phyloP scores from a whole-genome alignment of 1,284 basidiomycete genomes.

The Fistulinella cinereoalba region DNA sequence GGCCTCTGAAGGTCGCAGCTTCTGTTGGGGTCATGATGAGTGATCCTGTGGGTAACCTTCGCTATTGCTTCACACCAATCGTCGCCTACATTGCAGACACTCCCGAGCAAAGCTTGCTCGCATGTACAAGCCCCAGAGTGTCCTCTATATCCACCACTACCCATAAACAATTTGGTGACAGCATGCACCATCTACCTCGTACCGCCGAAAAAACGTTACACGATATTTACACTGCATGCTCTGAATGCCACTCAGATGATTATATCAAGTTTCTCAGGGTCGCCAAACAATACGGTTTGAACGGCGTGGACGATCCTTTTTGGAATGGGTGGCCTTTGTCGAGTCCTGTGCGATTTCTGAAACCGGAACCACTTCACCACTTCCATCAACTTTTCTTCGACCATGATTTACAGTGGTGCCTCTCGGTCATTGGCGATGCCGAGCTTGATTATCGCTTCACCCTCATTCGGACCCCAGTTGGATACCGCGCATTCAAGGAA shows the following conservation, averaged over 20 bases:
- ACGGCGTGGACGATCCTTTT: not conserved
- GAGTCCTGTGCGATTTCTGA: not conserved
- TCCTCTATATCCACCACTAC: not conserved
- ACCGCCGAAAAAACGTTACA: not conserved
- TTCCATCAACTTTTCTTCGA: not conserved
- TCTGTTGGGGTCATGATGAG: constrained; percentile 28
- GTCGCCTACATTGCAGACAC: constrained; percentile 8
- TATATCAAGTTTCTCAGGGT: not conserved
- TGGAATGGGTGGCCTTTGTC: not conserved
- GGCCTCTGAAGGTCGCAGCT: constrained; percentile 32
- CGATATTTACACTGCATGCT: not conserved
- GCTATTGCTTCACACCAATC: constrained; percentile 7
- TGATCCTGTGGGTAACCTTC: constrained; percentile 22
- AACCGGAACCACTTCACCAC: not conserved
- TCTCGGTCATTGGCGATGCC: not conserved
- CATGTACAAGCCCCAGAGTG: not conserved
- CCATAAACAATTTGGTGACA: not conserved
- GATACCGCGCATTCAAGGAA: not conserved
- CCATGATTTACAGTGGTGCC: not conserved
- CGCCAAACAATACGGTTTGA: not conserved
- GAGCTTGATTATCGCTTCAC: not conserved
- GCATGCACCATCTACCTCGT: not conserved
- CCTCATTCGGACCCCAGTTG: not conserved
- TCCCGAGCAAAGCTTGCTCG: constrained; percentile 3
- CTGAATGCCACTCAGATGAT: not conserved